These are phyloP conservation scores for Pisolithus tinctorius DNA, from an alignment of 768 basidiomycete species.

Conservation along the genomic window DNA sequence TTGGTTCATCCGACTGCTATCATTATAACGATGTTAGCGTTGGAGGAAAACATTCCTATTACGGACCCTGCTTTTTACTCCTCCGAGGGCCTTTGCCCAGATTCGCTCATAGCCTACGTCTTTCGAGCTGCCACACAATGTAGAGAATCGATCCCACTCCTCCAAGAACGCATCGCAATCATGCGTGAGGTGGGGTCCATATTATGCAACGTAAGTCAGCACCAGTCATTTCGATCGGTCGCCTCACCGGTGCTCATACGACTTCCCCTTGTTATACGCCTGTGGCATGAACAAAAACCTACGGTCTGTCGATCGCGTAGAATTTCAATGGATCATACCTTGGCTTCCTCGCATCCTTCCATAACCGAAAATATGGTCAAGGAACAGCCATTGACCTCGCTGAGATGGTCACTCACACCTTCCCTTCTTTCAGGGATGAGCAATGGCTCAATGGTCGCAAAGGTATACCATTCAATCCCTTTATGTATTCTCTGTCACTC, in stretches of 20 bases:
- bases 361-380: conserved; percentile 39
- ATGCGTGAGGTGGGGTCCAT: conserved; percentile 75
- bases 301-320: conserved; percentile 26
- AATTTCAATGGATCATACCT: conserved; percentile 65
- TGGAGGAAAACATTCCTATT: conserved; percentile 72
- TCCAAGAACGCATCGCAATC: conserved; percentile 63
- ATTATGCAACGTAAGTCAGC: conserved; percentile 53
- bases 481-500: neutral
- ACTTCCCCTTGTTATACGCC: neutral
- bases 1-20: neutral
- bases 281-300: neutral
- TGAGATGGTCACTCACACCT: conserved; percentile 58
- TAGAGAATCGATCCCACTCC: conserved; percentile 60
- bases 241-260: neutral
- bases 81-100: conserved; percentile 62
- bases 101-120: conserved; percentile 57
- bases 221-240: neutral
- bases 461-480: conserved; percentile 35
- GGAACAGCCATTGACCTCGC: conserved; percentile 73
- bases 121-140: conserved; percentile 58
- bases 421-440: conserved; percentile 76
- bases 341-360: conserved; percentile 58
- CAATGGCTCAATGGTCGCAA: conserved; percentile 46
- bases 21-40: conserved; percentile 36
- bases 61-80: conserved; percentile 77